Evolutionary conservation across 768 basidiomycete species (phyloP), one percentile per base, ranked within the genome.

Genomic region (Lanmaoa rubissima): DNA sequence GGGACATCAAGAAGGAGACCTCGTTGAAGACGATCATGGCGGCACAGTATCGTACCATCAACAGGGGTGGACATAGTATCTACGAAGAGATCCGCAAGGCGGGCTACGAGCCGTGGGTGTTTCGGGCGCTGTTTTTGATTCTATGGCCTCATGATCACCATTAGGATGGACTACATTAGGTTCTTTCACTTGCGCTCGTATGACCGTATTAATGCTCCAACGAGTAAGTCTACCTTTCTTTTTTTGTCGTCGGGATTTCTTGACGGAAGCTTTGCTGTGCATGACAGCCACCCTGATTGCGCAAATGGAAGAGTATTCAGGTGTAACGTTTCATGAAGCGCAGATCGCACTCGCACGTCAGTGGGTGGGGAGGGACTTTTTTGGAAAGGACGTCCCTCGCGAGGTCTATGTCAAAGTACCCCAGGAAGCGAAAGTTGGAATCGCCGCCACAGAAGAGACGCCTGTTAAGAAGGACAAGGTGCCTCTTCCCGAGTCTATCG

Each of bases 151-250:
- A 53, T 24, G 16, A 36, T 46, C 35, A 19, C 50, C 41, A 16
- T 46, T 59, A 92, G 92, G n/a, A 65, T 76, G 74, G 86, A 94
- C 55, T 94, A 88, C 68, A 90, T 97, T 63, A 82, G 87, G 12
- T 93, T 97, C 79, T 98, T 91, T 75, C 94, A 98, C 73, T 79
- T 99, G 26, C 83, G 97, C 32, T 77, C 87, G 1, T 99, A 95
- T 68, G 95, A 98, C 67, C 79, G 94, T 26, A 91, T 95, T 66
- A 94, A 94, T 65, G 86, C 87, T 0, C 88, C 91, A 2, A 70
- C 75, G 59, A 73, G 86, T 86, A 58, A 65, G 81, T 69, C 6
- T 14, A 32, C 6, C 21, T 34, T 24, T 13, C n/a, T 36, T 28
- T 24, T 28, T 41, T 43, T 12, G 16, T 54, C 16, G 38, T 21